phyloP scores from a whole-genome alignment of 2,329 filamentous ascomycete genomes.

The Hypoxylon sp. region DNA sequence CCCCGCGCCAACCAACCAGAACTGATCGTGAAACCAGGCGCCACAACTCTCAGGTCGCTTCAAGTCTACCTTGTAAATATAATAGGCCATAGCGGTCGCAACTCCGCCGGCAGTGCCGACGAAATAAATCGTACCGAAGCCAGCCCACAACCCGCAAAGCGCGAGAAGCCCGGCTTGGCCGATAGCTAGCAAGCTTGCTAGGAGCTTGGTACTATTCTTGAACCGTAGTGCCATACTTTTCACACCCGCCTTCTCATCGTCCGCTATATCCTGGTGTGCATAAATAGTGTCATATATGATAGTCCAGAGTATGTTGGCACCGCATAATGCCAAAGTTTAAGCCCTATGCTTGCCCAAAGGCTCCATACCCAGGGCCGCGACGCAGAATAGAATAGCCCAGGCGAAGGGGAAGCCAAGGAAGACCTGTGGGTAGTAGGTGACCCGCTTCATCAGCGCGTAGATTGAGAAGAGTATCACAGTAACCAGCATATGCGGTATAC shows the following conservation, averaged over 20 bases:
- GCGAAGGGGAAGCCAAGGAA: constrained; percentile 66
- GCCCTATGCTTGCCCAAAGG: no score
- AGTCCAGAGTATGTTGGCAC: no score
- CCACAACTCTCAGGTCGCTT: constrained; percentile 27
- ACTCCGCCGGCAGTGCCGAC: constrained; percentile 32
- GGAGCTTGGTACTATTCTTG: no score
- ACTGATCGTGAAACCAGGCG: constrained; percentile 40
- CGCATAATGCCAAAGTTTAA: no score
- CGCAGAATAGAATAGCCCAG: constrained; percentile 56
- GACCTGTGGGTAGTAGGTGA: constrained; percentile 68
- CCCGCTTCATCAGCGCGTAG: constrained; percentile 67
- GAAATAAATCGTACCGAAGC: constrained; percentile 16
- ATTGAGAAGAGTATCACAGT: constrained; percentile 59
- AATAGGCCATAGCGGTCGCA: constrained; percentile 27
- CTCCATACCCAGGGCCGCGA: constrained; percentile 52
- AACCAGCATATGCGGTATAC: constrained; percentile 50
- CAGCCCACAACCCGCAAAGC: constrained; percentile 26
- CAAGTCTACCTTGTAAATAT: constrained; percentile 41
- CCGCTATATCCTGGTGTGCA: no score
- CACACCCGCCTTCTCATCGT: no score
- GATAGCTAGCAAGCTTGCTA: constrained; percentile 12
- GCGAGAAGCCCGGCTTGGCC: constrained; percentile 25
- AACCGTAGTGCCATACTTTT: no score
- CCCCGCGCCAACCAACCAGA: constrained; percentile 33
- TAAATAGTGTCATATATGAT: no score